A percentile compares a stretch with the other conserved stretches of the same genome.
These are phyloP conservation scores for Mucor mucedo DNA, from an alignment of 371 early-diverging fungal genomes.

Conservation along the genomic window DNA sequence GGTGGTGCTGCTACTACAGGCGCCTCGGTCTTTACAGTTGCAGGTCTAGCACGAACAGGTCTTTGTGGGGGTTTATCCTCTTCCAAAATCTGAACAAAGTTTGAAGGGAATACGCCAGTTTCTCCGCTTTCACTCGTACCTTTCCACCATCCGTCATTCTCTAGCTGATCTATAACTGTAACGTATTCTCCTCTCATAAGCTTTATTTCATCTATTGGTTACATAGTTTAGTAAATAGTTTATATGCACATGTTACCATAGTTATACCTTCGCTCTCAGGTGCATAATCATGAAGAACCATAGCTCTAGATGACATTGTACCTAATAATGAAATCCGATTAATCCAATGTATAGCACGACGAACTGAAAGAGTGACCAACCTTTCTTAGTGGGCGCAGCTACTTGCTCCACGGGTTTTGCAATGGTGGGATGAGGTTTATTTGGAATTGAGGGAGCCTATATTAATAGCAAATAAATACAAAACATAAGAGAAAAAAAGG, in stretches of 20 bases:
- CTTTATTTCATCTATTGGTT: conserved; percentile 50
- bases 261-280: conserved; percentile 53
- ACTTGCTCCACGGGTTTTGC: background rate
- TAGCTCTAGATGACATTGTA: conserved; percentile 31
- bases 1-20: background rate
- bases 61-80: conserved; percentile 42
- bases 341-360: background rate
- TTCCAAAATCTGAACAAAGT: conserved; percentile 61
- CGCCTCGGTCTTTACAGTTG: conserved; percentile 45
- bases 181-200: conserved; percentile 57
- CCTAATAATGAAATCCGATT: background rate
- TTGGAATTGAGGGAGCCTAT: conserved; percentile 14
- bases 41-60: conserved; percentile 44
- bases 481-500: background rate
- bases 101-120: conserved; percentile 62
- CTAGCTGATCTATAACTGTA: conserved; percentile 53
- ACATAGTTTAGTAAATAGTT: conserved; percentile 9
- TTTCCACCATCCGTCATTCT: conserved; percentile 67
- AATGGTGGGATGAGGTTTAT: conserved; percentile 7
- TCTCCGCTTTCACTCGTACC: conserved; percentile 60
- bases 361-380: background rate
- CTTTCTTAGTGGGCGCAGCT: background rate
- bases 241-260: background rate
- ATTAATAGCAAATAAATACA: background rate
- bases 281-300: conserved; percentile 51